Evolutionary conservation across 2,329 filamentous ascomycete genomes (phyloP).

Genomic region (Albophoma yamanashiensis): DNA sequence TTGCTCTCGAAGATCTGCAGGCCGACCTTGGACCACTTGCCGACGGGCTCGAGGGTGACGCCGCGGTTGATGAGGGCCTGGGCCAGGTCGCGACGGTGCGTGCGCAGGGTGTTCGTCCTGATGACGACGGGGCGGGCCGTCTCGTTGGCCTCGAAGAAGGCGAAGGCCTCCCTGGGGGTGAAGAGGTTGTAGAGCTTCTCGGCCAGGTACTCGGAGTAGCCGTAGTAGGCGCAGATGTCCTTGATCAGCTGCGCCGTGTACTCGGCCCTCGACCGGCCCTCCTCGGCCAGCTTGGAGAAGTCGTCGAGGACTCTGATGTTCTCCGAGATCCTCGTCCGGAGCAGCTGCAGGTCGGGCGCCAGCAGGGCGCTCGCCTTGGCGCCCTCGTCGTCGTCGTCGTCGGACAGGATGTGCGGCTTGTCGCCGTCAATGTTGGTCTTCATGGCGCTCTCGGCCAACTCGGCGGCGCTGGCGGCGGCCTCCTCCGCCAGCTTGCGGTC

Average conservation of each 20-base stretch:
- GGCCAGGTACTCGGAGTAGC: slow-evolving; percentile 88
- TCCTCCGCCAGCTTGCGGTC: slow-evolving; percentile 69
- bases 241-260: slow-evolving; percentile 80
- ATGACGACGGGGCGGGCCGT: slow-evolving; percentile 88
- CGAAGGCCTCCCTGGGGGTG: slow-evolving; percentile 84
- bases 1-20: slow-evolving; percentile 91
- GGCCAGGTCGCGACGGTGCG: slow-evolving; percentile 67
- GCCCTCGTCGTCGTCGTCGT: slow-evolving; percentile 48
- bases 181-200: slow-evolving; percentile 94
- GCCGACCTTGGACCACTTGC: slow-evolving; percentile 98
- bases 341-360: slow-evolving; percentile 80
- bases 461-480: slow-evolving; percentile 71
- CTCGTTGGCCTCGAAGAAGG: slow-evolving; percentile 99
- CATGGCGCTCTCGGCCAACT: slow-evolving; percentile 73
- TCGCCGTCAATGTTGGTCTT: slow-evolving; percentile 90
- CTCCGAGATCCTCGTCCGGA: slow-evolving; percentile 84
- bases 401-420: slow-evolving; percentile 51
- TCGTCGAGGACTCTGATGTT: slow-evolving; percentile 86
- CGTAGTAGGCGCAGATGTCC: slow-evolving; percentile 94
- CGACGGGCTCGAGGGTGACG: slow-evolving; percentile 90
- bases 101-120: slow-evolving; percentile 87
- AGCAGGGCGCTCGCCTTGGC: slow-evolving; percentile 53
- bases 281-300: slow-evolving; percentile 71
- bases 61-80: slow-evolving; percentile 92
- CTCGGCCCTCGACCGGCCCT: slow-evolving; percentile 72